Evolutionary conservation across 1,284 basidiomycete genomes (phyloP), one percentile per base, ranked within the genome.

Genomic region (Taiwanofungus camphoratus): DNA sequence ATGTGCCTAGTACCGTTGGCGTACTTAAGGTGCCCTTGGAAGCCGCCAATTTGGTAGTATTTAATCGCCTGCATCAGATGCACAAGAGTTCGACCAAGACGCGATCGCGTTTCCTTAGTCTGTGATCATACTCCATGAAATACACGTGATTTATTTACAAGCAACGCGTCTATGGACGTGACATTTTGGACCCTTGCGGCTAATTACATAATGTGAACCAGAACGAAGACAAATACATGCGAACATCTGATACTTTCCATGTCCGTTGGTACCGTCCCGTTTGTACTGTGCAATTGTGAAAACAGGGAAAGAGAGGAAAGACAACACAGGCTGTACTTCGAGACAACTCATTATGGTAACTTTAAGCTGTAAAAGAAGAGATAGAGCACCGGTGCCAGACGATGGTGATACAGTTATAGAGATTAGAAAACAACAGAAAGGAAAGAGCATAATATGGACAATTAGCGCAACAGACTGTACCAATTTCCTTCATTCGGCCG

Each of bases 191-290:
- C n/a, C n/a, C n/a, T n/a, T n/a, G n/a, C n/a, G n/a, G n/a, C n/a
- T n/a, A n/a, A n/a, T n/a, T n/a, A n/a, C n/a, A n/a, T n/a, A n/a
- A n/a, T n/a, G n/a, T n/a, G n/a, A n/a, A n/a, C n/a, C n/a, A n/a
- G n/a, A n/a, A n/a, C n/a, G n/a, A 53, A 54, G 56, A 69, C 62
- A 65, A 67, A 65, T 73, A 74, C 72, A 76, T 69, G 67, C 68
- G 68, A 76, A 73, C 68, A 71, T 70, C 67, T 70, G 70, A 70
- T 70, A 69, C 39, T 41, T 73, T 78, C 76, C 74, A 71, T 67
- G 79, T 82, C 77, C 77, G 71, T 79, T 54, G 49, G 43, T 75
- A 76, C 69, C 69, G 72, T 77, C 73, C 75, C 67, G 61, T 69
- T 69, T 74, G 65, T 69, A 60, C 51, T 55, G 54, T 45, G 44